Conservation (phyloP, 164 flowering plant genomes). For the Vitis rotundifolia region DNA sequence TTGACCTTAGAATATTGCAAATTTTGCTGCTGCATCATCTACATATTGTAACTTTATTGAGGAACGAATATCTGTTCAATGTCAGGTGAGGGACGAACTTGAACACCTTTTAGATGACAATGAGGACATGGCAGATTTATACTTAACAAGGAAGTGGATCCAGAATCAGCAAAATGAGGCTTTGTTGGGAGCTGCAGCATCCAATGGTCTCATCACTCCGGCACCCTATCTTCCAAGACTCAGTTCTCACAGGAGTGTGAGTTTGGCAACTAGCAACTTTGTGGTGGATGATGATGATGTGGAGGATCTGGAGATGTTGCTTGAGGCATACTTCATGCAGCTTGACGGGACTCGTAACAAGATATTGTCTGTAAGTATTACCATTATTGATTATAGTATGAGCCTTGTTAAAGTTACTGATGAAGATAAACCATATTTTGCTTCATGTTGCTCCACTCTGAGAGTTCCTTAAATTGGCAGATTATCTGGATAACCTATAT, state of each 20-base stretch:
- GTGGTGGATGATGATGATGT: conserved; percentile 67
- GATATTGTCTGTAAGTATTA: conserved; percentile 74
- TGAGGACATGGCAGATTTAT: conserved; percentile 92
- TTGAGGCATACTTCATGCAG: conserved; percentile 98
- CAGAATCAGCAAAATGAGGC: conserved; percentile 79
- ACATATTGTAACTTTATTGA: neutral
- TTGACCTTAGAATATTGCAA: too few species aligned
- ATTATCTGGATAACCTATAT: too few species aligned
- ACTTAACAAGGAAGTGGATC: conserved; percentile 83
- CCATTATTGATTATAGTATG: neutral
- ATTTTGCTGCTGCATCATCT: too few species aligned
- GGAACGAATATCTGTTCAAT: conserved; percentile 5
- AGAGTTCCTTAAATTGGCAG: too few species aligned
- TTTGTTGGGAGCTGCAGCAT: conserved; percentile 35
- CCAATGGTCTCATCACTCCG: conserved; percentile 43
- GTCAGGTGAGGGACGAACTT: conserved; percentile 93
- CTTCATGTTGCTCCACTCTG: too few species aligned
- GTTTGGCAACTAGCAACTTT: conserved; percentile 55
- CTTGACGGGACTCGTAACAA: conserved; percentile 92
- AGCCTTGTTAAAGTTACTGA: neutral
- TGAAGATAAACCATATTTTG: too few species aligned
- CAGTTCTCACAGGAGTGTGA: conserved; percentile 67
- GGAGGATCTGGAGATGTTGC: conserved; percentile 97
- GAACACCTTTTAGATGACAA: conserved; percentile 94
- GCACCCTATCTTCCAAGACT: conserved; percentile 43